Evolutionary conservation across 495 filamentous ascomycete species (phyloP).

Genomic region (Aspergillus campestris): DNA sequence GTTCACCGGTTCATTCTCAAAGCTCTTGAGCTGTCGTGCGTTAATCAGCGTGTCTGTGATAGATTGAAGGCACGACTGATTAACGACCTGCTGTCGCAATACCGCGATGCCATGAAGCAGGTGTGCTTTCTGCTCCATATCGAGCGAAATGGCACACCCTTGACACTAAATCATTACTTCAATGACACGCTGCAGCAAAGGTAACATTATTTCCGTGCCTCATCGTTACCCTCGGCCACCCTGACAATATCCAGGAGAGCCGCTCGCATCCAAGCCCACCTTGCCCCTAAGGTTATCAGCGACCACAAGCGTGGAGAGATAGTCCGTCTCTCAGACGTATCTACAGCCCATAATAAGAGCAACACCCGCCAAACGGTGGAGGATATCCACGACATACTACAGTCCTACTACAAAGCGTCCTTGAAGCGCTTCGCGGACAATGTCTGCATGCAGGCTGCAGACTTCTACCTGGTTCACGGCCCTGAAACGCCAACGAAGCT

Average conservation of each 20-base stretch:
- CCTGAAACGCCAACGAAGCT: conserved; percentile 23
- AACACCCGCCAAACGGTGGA: conserved; percentile 40
- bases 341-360: conserved; percentile 18
- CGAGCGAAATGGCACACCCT: conserved; percentile 35
- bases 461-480: conserved; percentile 27
- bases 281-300: not conserved
- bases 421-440: conserved; percentile 48
- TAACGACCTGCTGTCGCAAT: conserved; percentile 34
- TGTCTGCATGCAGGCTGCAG: conserved; percentile 37
- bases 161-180: conserved; percentile 49
- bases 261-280: not conserved
- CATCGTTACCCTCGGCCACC: not conserved
- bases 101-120: conserved; percentile 34
- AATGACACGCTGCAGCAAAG: conserved; percentile 38
- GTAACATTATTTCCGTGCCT: conserved; percentile 8
- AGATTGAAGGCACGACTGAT: conserved; percentile 33
- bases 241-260: not conserved
- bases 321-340: conserved; percentile 14
- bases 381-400: conserved; percentile 49
- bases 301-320: conserved; percentile 6
- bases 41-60: conserved; percentile 26
- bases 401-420: conserved; percentile 54
- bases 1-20: conserved; percentile 41
- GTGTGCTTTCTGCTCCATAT: conserved; percentile 39
- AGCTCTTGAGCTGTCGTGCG: conserved; percentile 27